Evolutionary conservation across 306 rosid genomes (phyloP).

Genomic region (Potentilla sterilis): DNA sequence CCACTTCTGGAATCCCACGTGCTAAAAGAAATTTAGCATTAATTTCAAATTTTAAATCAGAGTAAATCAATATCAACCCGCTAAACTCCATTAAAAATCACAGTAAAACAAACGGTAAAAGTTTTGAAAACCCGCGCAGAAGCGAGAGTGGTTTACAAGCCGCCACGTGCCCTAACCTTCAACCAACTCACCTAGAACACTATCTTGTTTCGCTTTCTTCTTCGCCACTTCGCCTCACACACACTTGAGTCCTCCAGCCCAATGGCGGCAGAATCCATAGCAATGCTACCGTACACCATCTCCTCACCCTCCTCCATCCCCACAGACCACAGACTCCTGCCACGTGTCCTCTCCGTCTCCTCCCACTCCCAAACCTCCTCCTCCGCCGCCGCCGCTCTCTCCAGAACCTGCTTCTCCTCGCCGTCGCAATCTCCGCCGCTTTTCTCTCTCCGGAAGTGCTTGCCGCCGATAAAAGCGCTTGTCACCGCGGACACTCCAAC

Average conservation of each 20-base stretch:
- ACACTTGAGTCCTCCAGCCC: background rate
- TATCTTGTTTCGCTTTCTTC: too few species aligned
- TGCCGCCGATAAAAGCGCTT: conserved; percentile 58
- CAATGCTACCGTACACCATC: conserved; percentile 30
- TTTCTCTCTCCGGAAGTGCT: conserved; percentile 49
- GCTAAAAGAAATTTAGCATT: too few species aligned
- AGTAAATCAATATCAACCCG: background rate
- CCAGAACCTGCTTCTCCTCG: conserved; percentile 25
- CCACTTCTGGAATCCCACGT: too few species aligned
- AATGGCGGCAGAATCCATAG: conserved; percentile 39
- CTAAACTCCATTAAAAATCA: background rate
- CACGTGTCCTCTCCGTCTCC: conserved; percentile 46
- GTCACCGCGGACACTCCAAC: conserved; percentile 52
- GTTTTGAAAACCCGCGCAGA: background rate
- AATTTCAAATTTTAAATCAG: background rate
- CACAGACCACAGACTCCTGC: conserved; percentile 46
- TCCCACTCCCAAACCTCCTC: conserved; percentile 50
- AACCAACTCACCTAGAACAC: conserved; percentile 11
- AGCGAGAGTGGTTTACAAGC: background rate
- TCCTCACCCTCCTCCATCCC: conserved; percentile 14
- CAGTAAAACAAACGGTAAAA: background rate
- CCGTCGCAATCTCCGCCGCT: conserved; percentile 38
- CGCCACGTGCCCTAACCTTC: conserved; percentile 12
- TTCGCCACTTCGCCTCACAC: background rate
- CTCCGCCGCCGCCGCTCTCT: conserved; percentile 18